Conservation (phyloP, 768 basidiomycete species). For the Boletus subcaerulescens region DNA sequence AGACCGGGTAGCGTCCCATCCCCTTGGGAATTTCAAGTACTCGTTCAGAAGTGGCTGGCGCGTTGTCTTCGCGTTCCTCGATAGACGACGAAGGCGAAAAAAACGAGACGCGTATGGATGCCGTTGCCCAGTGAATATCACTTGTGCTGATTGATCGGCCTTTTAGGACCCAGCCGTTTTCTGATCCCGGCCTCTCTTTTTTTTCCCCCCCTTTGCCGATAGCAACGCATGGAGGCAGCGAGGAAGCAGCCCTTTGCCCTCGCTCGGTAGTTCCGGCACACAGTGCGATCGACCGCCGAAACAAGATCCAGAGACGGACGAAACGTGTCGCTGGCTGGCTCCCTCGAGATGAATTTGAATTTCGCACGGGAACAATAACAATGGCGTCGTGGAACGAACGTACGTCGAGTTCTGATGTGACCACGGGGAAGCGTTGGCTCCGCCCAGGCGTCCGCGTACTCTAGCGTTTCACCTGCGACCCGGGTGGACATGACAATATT, state of each 20-base stretch:
- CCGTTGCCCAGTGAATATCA: neutral
- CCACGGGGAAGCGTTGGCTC: no score
- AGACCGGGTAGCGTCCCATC: no score
- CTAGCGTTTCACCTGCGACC: neutral
- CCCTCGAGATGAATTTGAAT: neutral
- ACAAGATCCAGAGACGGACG: neutral
- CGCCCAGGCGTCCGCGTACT: neutral
- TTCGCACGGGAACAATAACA: neutral
- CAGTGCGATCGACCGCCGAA: no score
- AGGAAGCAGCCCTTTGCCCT: no score
- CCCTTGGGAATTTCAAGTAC: neutral
- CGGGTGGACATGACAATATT: no score
- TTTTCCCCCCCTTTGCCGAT: neutral
- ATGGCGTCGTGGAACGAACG: neutral
- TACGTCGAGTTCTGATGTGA: no score
- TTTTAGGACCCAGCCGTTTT: neutral
- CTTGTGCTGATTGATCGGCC: constrained; percentile 1
- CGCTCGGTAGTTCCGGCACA: no score
- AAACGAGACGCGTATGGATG: neutral
- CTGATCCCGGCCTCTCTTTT: neutral
- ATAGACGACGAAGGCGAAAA: neutral
- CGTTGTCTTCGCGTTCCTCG: constrained; percentile 1
- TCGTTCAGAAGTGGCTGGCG: neutral
- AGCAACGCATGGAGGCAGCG: neutral
- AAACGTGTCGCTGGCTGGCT: neutral